A percentile compares a stretch with the other conserved stretches of the same genome.
Conservation (phyloP, 306 rosid species). For the Glycine soja region DNA sequence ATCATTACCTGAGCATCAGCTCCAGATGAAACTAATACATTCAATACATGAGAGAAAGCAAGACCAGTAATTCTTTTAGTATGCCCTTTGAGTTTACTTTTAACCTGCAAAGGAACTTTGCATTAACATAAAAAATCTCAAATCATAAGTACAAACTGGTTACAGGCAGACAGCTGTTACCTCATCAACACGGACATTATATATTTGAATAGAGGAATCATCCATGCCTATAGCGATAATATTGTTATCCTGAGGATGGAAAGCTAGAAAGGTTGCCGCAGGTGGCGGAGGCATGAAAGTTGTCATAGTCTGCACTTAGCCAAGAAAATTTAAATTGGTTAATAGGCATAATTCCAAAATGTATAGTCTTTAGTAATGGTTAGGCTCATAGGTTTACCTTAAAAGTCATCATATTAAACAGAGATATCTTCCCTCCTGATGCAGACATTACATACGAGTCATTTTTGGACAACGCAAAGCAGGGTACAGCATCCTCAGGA, state of each 20-base stretch:
- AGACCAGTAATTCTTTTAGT: constrained; percentile 53
- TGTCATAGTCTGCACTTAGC: constrained; percentile 87
- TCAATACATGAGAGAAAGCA: constrained; percentile 51
- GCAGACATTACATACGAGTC: constrained; percentile 98
- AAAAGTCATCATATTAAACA: constrained; percentile 96
- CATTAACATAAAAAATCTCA: constrained; percentile 43
- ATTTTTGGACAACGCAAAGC: constrained; percentile 94
- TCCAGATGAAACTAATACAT: constrained; percentile 56
- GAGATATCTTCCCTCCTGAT: constrained; percentile 91
- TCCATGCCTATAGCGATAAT: constrained; percentile 98
- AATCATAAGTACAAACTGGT: constrained; percentile 30
- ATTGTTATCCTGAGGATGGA: constrained; percentile 95
- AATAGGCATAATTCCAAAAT: constrained; percentile 30
- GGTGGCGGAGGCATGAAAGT: constrained; percentile 99
- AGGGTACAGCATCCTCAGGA: constrained; percentile 91
- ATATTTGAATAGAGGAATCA: constrained; percentile 97
- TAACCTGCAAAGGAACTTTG: constrained; percentile 50
- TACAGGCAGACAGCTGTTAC: constrained; percentile 50
- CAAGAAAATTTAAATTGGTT: constrained; percentile 49
- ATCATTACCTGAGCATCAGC: constrained; percentile 76
- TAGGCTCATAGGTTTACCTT: constrained; percentile 53
- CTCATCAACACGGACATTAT: constrained; percentile 98
- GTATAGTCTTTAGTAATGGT: neutral
- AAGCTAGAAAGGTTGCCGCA: constrained; percentile 96
- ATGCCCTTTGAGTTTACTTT: constrained; percentile 53